Conservation (phyloP, 176 grass and related monocot species). For the Raddia distichophylla region DNA sequence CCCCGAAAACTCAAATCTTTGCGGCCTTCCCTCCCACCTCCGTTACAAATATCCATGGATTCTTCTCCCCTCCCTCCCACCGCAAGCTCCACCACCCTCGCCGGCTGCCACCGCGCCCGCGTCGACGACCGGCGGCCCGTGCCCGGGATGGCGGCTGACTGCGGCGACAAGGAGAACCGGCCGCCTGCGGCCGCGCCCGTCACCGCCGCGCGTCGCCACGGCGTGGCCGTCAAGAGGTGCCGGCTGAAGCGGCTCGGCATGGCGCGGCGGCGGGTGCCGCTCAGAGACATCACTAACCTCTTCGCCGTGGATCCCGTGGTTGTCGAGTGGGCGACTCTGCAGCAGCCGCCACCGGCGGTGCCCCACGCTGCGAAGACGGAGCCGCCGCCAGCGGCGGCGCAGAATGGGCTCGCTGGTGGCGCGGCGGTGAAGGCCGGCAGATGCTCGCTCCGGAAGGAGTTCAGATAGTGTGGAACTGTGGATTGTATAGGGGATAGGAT, state of each 20-base stretch:
- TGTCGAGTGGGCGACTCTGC: not conserved
- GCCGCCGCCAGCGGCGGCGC: not conserved
- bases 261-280: conserved; percentile 32
- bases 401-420: not conserved
- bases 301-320: not conserved
- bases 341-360: not conserved
- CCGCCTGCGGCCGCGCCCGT: not conserved
- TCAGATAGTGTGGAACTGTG: conserved; percentile 36
- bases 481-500: not conserved
- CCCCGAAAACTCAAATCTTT: conserved; percentile 40
- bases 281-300: conserved; percentile 58
- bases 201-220: not conserved
- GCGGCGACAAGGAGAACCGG: conserved; percentile 41
- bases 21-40: not conserved
- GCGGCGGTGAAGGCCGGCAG: not conserved
- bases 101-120: not conserved
- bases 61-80: not conserved
- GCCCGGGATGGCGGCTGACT: conserved; percentile 23
- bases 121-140: not conserved
- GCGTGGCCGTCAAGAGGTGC: conserved; percentile 26
- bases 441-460: conserved; percentile 46
- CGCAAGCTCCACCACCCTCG: not conserved
- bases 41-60: conserved; percentile 54
- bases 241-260: conserved; percentile 35
- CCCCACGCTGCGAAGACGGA: not conserved